Evolutionary conservation across 768 basidiomycete species (phyloP).

Genomic region (Boletellus ananas): DNA sequence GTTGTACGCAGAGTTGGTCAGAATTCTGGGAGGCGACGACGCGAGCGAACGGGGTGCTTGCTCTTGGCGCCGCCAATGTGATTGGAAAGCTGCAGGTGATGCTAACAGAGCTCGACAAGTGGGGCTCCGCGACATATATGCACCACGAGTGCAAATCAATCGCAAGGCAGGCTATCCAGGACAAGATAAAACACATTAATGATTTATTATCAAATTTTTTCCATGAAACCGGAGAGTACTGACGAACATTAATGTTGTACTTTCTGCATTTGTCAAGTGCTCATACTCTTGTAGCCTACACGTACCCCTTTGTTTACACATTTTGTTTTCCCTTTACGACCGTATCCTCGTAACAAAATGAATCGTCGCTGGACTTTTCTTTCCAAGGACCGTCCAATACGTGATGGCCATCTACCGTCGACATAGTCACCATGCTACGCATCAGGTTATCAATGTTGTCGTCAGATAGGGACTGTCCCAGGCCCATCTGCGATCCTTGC

Average conservation of each 20-base stretch:
- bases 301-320: constrained; percentile 7
- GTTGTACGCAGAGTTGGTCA: constrained; percentile 68
- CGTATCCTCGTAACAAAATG: constrained; percentile 24
- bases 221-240: constrained; percentile 33
- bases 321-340: constrained; percentile 25
- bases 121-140: constrained; percentile 76
- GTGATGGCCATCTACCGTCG: constrained; percentile 13
- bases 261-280: background rate
- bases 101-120: constrained; percentile 64
- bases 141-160: constrained; percentile 65
- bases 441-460: constrained; percentile 39
- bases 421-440: constrained; percentile 36
- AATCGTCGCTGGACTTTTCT: constrained; percentile 11
- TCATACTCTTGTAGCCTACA: background rate
- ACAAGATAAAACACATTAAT: constrained; percentile 53
- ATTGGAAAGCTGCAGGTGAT: constrained; percentile 60
- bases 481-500: constrained; percentile 34
- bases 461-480: constrained; percentile 35
- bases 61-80: constrained; percentile 61
- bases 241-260: background rate
- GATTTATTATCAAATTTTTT: constrained; percentile 65
- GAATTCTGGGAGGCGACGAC: constrained; percentile 82
- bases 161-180: constrained; percentile 54
- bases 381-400: constrained; percentile 33
- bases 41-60: constrained; percentile 54